phyloP scores from a whole-genome alignment of 2,329 filamentous ascomycete species.

The Amesomyces nigricolor region DNA sequence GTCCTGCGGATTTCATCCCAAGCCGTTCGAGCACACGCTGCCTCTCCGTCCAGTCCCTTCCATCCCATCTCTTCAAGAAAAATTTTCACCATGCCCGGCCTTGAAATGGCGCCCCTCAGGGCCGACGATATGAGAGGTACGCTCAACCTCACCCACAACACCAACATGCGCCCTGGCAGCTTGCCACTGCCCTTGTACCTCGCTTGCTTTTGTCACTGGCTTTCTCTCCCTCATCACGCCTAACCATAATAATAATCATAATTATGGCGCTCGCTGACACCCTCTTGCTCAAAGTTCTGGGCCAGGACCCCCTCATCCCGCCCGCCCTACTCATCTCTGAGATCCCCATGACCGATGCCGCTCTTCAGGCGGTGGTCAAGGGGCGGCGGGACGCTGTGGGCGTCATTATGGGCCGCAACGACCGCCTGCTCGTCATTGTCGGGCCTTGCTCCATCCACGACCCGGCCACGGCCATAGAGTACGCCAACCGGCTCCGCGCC shows the following conservation, averaged over 20 bases:
- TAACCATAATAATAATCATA: too few relatives aligned
- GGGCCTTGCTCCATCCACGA: constrained; percentile 98
- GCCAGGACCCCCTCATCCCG: constrained; percentile 88
- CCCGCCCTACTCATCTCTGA: constrained; percentile 82
- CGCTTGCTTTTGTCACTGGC: background rate
- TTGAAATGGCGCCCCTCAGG: constrained; percentile 37
- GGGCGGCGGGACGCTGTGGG: constrained; percentile 63
- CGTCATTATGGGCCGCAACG: constrained; percentile 72
- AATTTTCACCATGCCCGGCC: constrained; percentile 35
- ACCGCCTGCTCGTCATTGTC: constrained; percentile 88
- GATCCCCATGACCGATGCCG: constrained; percentile 63
- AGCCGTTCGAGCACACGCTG: background rate
- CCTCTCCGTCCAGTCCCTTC: background rate
- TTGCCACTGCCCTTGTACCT: background rate
- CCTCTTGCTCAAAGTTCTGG: constrained; percentile 59
- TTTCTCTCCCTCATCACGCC: background rate
- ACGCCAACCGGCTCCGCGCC: constrained; percentile 71
- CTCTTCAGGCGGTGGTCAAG: constrained; percentile 63
- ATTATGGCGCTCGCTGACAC: constrained; percentile 17
- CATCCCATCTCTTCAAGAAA: constrained; percentile 1
- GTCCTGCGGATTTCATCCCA: background rate
- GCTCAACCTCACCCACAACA: background rate
- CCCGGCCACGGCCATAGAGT: constrained; percentile 79
- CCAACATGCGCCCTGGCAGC: background rate
- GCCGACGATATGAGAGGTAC: constrained; percentile 41